These are phyloP conservation scores for Didymella pinodella DNA, from an alignment of 2,329 filamentous ascomycete species.

Conservation along the genomic window DNA sequence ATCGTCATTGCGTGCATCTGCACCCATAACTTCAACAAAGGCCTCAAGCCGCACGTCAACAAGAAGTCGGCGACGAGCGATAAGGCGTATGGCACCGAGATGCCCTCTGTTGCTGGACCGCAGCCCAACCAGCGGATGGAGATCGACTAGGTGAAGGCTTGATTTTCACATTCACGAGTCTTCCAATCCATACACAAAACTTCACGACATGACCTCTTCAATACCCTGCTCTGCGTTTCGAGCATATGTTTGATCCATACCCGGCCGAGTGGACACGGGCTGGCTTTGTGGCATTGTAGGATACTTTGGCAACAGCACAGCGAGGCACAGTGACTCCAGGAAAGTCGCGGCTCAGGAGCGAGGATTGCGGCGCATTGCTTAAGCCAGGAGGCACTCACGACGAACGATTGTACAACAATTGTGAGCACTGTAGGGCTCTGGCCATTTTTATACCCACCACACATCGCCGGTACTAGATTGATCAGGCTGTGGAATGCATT, in stretches of 20 bases:
- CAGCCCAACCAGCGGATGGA: slow-evolving; percentile 55
- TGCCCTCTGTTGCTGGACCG: slow-evolving; percentile 58
- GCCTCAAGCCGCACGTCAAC: slow-evolving; percentile 85
- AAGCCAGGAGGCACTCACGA: neutral
- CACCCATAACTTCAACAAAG: slow-evolving; percentile 88
- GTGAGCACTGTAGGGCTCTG: slow-evolving; percentile 1
- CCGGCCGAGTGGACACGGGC: slow-evolving; percentile 29
- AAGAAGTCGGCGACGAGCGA: slow-evolving; percentile 61
- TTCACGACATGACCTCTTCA: neutral
- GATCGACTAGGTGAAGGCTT: slow-evolving; percentile 42
- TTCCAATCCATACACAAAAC: slow-evolving; percentile 8
- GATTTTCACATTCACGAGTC: slow-evolving; percentile 8
- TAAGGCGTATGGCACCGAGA: slow-evolving; percentile 60
- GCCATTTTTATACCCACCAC: slow-evolving; percentile 33
- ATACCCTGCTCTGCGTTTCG: neutral
- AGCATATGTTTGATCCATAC: slow-evolving; percentile 38
- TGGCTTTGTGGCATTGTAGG: slow-evolving; percentile 36
- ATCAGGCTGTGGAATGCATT: slow-evolving; percentile 21
- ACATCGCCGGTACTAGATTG: slow-evolving; percentile 28
- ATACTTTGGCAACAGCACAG: slow-evolving; percentile 13
- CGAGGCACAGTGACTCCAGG: neutral
- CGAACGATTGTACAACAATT: neutral
- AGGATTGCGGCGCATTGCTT: neutral
- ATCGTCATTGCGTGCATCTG: slow-evolving; percentile 88
- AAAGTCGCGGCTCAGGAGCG: neutral